These are phyloP conservation scores for Debaryomyces robertsiae DNA, from an alignment of 1,139 yeast species.

Conservation along the genomic window DNA sequence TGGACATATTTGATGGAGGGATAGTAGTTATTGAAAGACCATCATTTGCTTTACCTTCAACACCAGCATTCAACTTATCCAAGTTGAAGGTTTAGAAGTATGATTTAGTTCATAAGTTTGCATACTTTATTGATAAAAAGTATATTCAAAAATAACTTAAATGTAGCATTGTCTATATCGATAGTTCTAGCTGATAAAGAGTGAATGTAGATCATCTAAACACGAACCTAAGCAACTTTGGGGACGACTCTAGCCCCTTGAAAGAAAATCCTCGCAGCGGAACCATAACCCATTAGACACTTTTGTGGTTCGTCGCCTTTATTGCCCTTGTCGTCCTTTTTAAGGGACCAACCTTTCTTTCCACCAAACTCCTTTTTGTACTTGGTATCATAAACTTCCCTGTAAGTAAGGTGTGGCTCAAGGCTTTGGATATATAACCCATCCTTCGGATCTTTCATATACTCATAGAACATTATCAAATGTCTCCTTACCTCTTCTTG, in stretches of 20 bases:
- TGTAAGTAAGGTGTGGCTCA: conserved; percentile 59
- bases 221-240: conserved; percentile 27
- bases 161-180: too few relatives aligned
- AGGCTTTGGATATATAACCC: conserved; percentile 65
- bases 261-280: conserved; percentile 70
- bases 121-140: too few relatives aligned
- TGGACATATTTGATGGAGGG: conserved; percentile 41
- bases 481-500: conserved; percentile 52
- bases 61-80: conserved; percentile 78
- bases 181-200: too few relatives aligned
- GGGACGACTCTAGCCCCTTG: conserved; percentile 65
- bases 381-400: conserved; percentile 48
- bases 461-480: conserved; percentile 56
- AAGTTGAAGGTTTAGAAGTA: conserved; percentile 53
- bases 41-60: conserved; percentile 54
- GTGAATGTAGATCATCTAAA: too few relatives aligned
- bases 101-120: conserved; percentile 6
- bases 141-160: too few relatives aligned
- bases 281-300: conserved; percentile 63
- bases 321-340: conserved; percentile 42
- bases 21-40: conserved; percentile 81
- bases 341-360: conserved; percentile 53
- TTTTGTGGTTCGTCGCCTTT: conserved; percentile 48
- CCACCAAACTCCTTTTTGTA: conserved; percentile 61
- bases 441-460: conserved; percentile 58